Evolutionary conservation across 2,329 filamentous ascomycete species (phyloP).

Genomic region (Botrytis paeoniae): DNA sequence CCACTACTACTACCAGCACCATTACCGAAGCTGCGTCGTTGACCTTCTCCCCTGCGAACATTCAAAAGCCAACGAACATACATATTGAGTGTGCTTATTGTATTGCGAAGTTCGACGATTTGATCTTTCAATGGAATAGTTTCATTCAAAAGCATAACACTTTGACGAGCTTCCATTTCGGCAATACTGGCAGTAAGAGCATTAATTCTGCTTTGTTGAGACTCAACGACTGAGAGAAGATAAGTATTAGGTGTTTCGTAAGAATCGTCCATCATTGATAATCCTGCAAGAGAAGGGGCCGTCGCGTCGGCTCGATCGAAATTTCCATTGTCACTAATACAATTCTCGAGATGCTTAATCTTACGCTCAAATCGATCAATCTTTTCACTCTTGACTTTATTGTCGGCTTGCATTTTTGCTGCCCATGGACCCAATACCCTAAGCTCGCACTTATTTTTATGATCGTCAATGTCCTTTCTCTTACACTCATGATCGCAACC

Average conservation of each 20-base stretch:
- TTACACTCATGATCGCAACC: constrained; percentile 46
- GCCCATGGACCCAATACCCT: constrained; percentile 51
- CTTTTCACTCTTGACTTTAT: constrained; percentile 40
- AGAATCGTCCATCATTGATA: constrained; percentile 21
- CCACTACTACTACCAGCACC: neutral
- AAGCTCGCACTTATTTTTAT: constrained; percentile 50
- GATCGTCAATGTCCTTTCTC: constrained; percentile 44
- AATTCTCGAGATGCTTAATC: constrained; percentile 44
- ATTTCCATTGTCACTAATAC: constrained; percentile 33
- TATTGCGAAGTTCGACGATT: constrained; percentile 49
- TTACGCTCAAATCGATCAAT: constrained; percentile 45
- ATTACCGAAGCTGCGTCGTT: constrained; percentile 16
- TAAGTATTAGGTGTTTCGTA: constrained; percentile 44
- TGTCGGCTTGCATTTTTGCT: constrained; percentile 47
- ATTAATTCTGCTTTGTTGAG: constrained; percentile 55
- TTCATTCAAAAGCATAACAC: constrained; percentile 60
- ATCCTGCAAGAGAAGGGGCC: constrained; percentile 20
- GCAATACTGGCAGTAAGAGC: constrained; percentile 55
- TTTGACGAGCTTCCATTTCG: constrained; percentile 58
- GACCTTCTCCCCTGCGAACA: constrained; percentile 36
- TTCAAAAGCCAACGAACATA: constrained; percentile 40
- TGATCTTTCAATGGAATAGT: constrained; percentile 60
- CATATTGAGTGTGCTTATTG: constrained; percentile 38
- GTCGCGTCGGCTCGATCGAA: constrained; percentile 29
- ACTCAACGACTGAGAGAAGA: constrained; percentile 46